Conservation (phyloP, 129 eudicot species). For the Saussurea involucrata region DNA sequence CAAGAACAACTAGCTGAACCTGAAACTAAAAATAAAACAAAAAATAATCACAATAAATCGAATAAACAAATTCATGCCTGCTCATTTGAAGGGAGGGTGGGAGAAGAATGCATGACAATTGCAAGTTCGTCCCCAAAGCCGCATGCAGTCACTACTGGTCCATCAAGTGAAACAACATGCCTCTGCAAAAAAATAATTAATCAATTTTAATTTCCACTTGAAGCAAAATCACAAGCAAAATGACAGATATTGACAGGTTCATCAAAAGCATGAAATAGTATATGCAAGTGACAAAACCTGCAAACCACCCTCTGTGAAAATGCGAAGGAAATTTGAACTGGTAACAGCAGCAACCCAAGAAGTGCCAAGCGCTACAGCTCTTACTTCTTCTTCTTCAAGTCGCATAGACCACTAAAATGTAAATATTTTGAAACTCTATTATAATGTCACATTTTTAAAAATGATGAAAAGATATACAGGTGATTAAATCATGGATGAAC, state of each 20-base stretch:
- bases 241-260: background rate
- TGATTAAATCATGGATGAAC: background rate
- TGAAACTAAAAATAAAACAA: background rate
- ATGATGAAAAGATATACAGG: background rate
- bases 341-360: constrained; percentile 97
- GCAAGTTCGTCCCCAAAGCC: constrained; percentile 89
- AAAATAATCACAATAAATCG: background rate
- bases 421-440: background rate
- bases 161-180: constrained; percentile 81
- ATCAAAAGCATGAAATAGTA: background rate
- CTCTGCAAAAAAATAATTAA: constrained; percentile 37
- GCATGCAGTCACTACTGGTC: constrained; percentile 92
- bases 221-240: background rate
- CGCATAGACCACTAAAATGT: constrained; percentile 88
- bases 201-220: constrained; percentile 1
- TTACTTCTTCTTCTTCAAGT: constrained; percentile 94
- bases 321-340: constrained; percentile 76
- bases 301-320: constrained; percentile 88
- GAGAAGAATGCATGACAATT: constrained; percentile 79
- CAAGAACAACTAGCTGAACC: background rate
- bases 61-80: constrained; percentile 42
- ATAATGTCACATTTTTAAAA: background rate
- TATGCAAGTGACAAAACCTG: constrained; percentile 50
- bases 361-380: constrained; percentile 86
- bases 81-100: constrained; percentile 76